phyloP scores from a whole-genome alignment of 495 filamentous ascomycete species.

The Recurvomyces mirabilis region DNA sequence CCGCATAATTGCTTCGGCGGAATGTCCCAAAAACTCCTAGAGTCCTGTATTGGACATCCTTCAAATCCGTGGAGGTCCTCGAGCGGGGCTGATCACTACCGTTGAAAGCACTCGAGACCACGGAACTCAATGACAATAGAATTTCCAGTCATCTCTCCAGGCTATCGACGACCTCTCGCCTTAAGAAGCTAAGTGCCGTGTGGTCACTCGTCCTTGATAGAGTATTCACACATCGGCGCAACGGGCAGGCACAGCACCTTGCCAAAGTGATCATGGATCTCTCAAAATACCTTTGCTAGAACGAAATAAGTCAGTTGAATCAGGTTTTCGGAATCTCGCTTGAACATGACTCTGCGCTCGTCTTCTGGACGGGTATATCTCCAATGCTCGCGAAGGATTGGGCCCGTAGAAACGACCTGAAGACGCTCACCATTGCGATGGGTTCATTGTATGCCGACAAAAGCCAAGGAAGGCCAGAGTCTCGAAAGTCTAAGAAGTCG shows the following conservation, averaged over 20 bases:
- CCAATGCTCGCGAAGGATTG: slow-evolving; percentile 1
- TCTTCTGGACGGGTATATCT: slow-evolving; percentile 7
- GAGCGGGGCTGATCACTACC: too few relatives aligned
- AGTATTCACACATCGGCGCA: neutral
- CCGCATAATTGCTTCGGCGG: too few relatives aligned
- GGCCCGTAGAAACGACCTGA: slow-evolving; percentile 1
- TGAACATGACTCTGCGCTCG: slow-evolving; percentile 4
- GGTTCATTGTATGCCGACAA: slow-evolving; percentile 4
- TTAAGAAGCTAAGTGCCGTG: too few relatives aligned
- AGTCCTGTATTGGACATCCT: too few relatives aligned
- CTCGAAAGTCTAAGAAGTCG: slow-evolving; percentile 1
- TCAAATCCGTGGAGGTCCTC: too few relatives aligned
- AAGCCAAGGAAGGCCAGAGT: neutral
- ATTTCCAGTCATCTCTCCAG: too few relatives aligned
- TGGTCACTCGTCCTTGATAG: too few relatives aligned
- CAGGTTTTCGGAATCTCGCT: neutral
- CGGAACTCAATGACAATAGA: too few relatives aligned
- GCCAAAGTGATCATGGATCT: neutral
- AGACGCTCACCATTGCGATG: slow-evolving; percentile 3
- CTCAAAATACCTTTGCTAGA: neutral
- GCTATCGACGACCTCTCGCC: too few relatives aligned
- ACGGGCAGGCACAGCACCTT: too few relatives aligned
- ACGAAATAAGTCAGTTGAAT: neutral
- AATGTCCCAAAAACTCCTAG: too few relatives aligned
- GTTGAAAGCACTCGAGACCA: too few relatives aligned